phyloP scores from a whole-genome alignment of 1,284 basidiomycete species.

The Cryptococcus neoformans region DNA sequence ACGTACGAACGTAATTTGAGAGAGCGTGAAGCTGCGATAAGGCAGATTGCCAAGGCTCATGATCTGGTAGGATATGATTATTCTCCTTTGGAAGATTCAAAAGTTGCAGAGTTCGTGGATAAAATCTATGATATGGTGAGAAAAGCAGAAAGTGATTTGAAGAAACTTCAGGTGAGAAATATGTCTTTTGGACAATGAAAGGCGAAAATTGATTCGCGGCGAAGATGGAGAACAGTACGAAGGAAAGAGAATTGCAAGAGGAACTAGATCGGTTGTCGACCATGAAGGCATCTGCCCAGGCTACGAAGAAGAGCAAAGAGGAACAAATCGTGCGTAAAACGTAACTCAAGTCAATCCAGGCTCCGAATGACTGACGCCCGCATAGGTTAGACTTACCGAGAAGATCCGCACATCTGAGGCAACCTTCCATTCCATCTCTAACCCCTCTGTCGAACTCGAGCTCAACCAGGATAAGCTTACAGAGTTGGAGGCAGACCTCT shows the following conservation, averaged over 20 bases:
- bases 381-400: constrained; percentile 29
- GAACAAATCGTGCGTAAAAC: constrained; percentile 60
- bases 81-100: constrained; percentile 37
- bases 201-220: neutral
- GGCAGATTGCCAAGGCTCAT: constrained; percentile 64
- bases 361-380: neutral
- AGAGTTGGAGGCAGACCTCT: constrained; percentile 61
- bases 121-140: constrained; percentile 37
- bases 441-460: constrained; percentile 59
- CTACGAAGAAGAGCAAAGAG: constrained; percentile 48
- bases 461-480: constrained; percentile 63
- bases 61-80: constrained; percentile 69
- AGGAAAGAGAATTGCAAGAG: constrained; percentile 41
- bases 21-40: constrained; percentile 71
- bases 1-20: constrained; percentile 69
- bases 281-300: constrained; percentile 29
- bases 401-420: constrained; percentile 54
- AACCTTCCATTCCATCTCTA: constrained; percentile 58
- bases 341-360: neutral
- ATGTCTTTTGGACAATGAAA: neutral
- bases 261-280: constrained; percentile 36
- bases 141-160: constrained; percentile 37
- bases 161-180: constrained; percentile 29
- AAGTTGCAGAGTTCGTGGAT: constrained; percentile 38
- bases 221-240: constrained; percentile 31